phyloP scores from a whole-genome alignment of 352 stramenopile genomes.

The Phytophthora pistaciae region DNA sequence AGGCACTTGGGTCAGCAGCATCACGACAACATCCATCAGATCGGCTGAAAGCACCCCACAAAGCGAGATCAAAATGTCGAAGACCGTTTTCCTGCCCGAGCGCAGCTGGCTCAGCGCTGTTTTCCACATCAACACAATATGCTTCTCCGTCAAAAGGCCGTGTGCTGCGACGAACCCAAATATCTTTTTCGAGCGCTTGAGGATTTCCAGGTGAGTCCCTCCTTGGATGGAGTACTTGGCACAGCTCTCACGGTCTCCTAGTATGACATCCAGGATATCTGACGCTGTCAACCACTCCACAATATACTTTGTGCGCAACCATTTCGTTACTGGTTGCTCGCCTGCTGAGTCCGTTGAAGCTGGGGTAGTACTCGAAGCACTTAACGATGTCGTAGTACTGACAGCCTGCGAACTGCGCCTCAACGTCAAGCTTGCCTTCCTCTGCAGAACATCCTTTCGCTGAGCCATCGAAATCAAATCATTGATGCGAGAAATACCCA shows the following conservation, averaged over 20 bases:
- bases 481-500: slow-evolving; percentile 76
- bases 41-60: slow-evolving; percentile 75
- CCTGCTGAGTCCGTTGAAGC: slow-evolving; percentile 36
- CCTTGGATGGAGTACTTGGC: slow-evolving; percentile 78
- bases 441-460: slow-evolving; percentile 67
- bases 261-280: slow-evolving; percentile 84
- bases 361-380: slow-evolving; percentile 27
- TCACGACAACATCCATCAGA: slow-evolving; percentile 79
- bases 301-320: slow-evolving; percentile 78
- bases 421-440: slow-evolving; percentile 68
- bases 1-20: slow-evolving; percentile 79
- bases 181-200: slow-evolving; percentile 80
- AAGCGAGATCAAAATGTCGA: slow-evolving; percentile 79
- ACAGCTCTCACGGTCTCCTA: slow-evolving; percentile 75
- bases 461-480: slow-evolving; percentile 85
- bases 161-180: slow-evolving; percentile 74
- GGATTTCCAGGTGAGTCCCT: slow-evolving; percentile 82
- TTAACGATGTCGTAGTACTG: slow-evolving; percentile 39
- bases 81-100: slow-evolving; percentile 73
- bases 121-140: slow-evolving; percentile 84
- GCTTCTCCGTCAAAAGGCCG: slow-evolving; percentile 65
- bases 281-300: slow-evolving; percentile 84
- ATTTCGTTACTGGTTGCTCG: slow-evolving; percentile 58
- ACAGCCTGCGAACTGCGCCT: slow-evolving; percentile 44
- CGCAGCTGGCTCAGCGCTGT: slow-evolving; percentile 72